A percentile compares a stretch with the other conserved stretches of the same genome.
Evolutionary conservation across 2,329 filamentous ascomycete species (phyloP).

Genomic region (Thermothelomyces thermophilus): DNA sequence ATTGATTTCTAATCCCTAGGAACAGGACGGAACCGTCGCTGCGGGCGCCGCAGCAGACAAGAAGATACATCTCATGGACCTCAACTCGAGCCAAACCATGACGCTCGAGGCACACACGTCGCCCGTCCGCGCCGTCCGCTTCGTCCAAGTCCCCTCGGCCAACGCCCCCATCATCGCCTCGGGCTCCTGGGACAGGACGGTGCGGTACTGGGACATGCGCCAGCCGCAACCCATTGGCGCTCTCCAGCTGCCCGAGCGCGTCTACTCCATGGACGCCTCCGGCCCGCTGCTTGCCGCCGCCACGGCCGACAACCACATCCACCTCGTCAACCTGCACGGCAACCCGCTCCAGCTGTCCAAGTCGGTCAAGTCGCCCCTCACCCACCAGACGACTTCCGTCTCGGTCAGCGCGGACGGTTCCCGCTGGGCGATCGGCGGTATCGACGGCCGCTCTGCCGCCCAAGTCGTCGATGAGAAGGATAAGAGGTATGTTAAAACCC

Average conservation of each 20-base stretch:
- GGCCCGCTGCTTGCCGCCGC: conserved; percentile 27
- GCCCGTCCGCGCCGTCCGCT: conserved; percentile 31
- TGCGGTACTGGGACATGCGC: conserved; percentile 52
- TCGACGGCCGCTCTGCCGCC: conserved; percentile 29
- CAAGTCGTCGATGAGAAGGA: conserved; percentile 21
- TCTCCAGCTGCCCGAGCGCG: conserved; percentile 44
- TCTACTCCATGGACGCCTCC: conserved; percentile 34
- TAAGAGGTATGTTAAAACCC: conserved; percentile 19
- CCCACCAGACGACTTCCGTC: conserved; percentile 28
- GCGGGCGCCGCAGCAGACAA: conserved; percentile 30
- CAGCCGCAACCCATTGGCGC: conserved; percentile 37
- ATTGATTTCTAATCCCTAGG: neutral
- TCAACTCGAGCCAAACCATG: conserved; percentile 25
- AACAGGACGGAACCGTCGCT: conserved; percentile 31
- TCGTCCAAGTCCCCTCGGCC: conserved; percentile 26
- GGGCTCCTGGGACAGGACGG: conserved; percentile 50
- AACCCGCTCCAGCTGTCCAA: conserved; percentile 21
- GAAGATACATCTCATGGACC: conserved; percentile 28
- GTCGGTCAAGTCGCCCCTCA: conserved; percentile 24
- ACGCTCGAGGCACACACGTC: conserved; percentile 28
- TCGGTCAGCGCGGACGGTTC: conserved; percentile 26
- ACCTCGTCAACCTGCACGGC: conserved; percentile 29
- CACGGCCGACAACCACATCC: conserved; percentile 29
- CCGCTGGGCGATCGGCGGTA: conserved; percentile 27
- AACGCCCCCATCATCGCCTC: conserved; percentile 27